Percentiles rank a stretch among this genome's conserved stretches.
These are phyloP conservation scores for Ormosia semicastrata DNA, from an alignment of 306 rosid genomes.

Conservation along the genomic window DNA sequence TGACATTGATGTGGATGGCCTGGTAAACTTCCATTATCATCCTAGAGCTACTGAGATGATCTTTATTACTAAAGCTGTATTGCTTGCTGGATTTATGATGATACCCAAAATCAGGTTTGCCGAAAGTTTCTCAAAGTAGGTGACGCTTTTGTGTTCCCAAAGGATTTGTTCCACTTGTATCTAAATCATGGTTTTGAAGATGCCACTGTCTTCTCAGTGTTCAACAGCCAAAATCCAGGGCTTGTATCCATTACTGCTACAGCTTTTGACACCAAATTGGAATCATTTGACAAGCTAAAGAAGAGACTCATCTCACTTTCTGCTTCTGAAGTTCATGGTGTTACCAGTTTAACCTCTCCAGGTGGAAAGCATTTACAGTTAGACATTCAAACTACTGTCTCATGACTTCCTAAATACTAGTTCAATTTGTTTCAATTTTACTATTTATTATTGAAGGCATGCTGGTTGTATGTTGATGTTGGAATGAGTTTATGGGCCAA, in stretches of 20 bases:
- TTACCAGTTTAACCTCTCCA: neutral
- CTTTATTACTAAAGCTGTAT: conserved; percentile 56
- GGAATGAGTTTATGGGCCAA: neutral
- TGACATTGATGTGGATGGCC: conserved; percentile 51
- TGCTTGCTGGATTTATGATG: conserved; percentile 68
- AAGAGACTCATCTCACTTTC: conserved; percentile 37
- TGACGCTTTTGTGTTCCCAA: conserved; percentile 77
- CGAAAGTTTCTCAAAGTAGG: conserved; percentile 47
- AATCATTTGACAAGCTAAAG: conserved; percentile 38
- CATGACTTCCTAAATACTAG: conserved; percentile 4
- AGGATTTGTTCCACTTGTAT: conserved; percentile 66
- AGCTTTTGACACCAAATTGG: conserved; percentile 33
- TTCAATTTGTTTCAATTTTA: neutral
- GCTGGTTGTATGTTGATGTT: neutral
- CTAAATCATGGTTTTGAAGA: conserved; percentile 47
- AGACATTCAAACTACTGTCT: neutral
- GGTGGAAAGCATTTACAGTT: conserved; percentile 34
- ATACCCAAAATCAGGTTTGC: conserved; percentile 54
- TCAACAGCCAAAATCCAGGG: conserved; percentile 80
- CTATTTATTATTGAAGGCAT: neutral
- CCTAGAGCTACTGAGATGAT: conserved; percentile 84
- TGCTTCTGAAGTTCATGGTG: conserved; percentile 26
- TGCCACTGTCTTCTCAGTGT: conserved; percentile 48
- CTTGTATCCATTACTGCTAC: conserved; percentile 29
- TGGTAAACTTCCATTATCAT: conserved; percentile 55